Conservation (phyloP, 31 red algal genomes). For the Odonthalia washingtoniensis region DNA sequence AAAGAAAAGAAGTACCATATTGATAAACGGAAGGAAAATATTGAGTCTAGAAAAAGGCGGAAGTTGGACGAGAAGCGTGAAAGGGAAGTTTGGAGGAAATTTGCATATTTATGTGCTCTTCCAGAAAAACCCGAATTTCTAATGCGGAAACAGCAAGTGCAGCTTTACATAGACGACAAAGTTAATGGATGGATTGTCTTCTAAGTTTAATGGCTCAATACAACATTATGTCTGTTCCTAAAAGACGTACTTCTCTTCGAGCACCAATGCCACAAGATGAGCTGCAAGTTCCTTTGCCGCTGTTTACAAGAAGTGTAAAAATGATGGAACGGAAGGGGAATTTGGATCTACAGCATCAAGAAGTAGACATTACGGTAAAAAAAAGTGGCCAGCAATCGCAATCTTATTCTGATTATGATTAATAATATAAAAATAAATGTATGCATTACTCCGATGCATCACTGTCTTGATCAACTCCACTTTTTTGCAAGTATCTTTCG, state of each 20-base stretch:
- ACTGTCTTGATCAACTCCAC: background rate
- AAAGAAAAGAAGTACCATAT: slow-evolving; percentile 10
- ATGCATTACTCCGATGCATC: background rate
- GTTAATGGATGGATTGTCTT: slow-evolving; percentile 1
- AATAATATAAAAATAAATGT: background rate
- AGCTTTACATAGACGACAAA: slow-evolving; percentile 13
- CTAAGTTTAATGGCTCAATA: background rate
- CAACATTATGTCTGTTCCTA: background rate
- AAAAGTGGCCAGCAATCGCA: too few species aligned
- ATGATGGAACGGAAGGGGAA: background rate
- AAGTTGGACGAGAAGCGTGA: background rate
- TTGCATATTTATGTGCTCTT: background rate
- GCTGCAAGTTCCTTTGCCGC: background rate
- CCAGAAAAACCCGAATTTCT: background rate
- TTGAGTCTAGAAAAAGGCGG: background rate
- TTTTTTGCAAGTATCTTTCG: background rate
- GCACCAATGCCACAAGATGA: background rate
- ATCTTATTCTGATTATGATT: background rate
- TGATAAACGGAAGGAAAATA: slow-evolving; percentile 14
- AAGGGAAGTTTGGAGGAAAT: background rate
- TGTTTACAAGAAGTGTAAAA: background rate
- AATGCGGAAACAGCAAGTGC: slow-evolving; percentile 32
- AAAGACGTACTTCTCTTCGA: background rate
- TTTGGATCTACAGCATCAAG: background rate
- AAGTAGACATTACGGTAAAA: too few species aligned